Conservation (phyloP, 1,284 basidiomycete genomes). For the Mycosarcoma mackinlayi region DNA sequence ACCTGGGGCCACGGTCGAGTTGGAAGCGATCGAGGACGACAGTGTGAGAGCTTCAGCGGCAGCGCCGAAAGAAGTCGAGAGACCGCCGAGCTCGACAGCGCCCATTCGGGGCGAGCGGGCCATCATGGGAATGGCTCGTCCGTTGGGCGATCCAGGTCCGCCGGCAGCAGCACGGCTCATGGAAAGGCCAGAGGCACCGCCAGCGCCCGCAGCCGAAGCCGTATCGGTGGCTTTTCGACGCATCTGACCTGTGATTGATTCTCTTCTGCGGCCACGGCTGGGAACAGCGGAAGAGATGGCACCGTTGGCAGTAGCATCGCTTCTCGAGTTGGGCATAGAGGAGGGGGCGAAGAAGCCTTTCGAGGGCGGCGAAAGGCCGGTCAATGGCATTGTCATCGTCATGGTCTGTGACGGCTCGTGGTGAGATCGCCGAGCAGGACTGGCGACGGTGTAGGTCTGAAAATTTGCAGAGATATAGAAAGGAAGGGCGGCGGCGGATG, state of each 20-base stretch:
- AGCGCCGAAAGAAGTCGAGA: slow-evolving; percentile 64
- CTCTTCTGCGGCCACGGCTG: slow-evolving; percentile 52
- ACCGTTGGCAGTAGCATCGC: slow-evolving; percentile 20
- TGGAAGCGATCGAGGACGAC: slow-evolving; percentile 48
- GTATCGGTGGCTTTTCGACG: slow-evolving; percentile 51
- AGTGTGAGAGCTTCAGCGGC: slow-evolving; percentile 62
- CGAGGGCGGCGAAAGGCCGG: slow-evolving; percentile 49
- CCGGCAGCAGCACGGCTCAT: slow-evolving; percentile 34
- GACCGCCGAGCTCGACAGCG: slow-evolving; percentile 35
- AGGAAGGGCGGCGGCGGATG: background rate
- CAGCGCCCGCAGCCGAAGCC: slow-evolving; percentile 46
- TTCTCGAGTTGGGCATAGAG: slow-evolving; percentile 35
- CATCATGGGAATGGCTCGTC: slow-evolving; percentile 46
- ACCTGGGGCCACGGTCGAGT: slow-evolving; percentile 44
- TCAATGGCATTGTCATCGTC: slow-evolving; percentile 47
- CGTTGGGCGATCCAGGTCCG: slow-evolving; percentile 39
- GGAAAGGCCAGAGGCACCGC: slow-evolving; percentile 46
- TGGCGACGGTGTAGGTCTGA: slow-evolving; percentile 34
- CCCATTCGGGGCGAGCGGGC: slow-evolving; percentile 44
- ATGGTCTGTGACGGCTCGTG: slow-evolving; percentile 26
- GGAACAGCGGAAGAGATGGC: slow-evolving; percentile 50
- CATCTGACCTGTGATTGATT: slow-evolving; percentile 58
- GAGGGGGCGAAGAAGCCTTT: slow-evolving; percentile 52
- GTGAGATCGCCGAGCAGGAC: slow-evolving; percentile 35
- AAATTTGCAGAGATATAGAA: background rate